These are phyloP conservation scores for Solanum chmielewskii DNA, from an alignment of 257 asterid species.

Conservation along the genomic window DNA sequence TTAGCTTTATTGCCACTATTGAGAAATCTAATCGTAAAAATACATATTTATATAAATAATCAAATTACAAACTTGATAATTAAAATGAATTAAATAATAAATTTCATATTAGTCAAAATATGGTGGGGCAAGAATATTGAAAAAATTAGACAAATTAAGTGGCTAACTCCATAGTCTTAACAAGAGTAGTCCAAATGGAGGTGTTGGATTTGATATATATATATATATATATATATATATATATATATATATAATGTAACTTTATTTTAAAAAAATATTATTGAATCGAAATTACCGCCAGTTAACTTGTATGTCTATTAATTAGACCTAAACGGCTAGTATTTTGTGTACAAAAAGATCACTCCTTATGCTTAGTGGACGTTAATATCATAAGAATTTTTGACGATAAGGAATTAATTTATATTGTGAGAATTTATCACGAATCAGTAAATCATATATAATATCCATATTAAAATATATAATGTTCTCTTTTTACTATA, in stretches of 20 bases:
- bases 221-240: too few species aligned
- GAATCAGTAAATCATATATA: neutral
- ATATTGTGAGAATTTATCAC: neutral
- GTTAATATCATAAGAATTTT: neutral
- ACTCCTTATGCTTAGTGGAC: neutral
- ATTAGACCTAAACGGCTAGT: neutral
- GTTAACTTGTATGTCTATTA: neutral
- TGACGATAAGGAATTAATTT: accelerated
- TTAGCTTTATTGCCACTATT: too few species aligned
- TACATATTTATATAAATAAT: too few species aligned
- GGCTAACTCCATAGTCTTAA: neutral
- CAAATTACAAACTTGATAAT: neutral
- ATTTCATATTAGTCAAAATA: neutral
- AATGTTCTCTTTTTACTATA: neutral
- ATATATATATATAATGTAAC: too few species aligned
- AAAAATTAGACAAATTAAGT: neutral
- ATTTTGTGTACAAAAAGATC: neutral
- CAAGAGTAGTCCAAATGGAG: neutral
- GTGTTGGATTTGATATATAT: neutral
- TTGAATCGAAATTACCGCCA: neutral
- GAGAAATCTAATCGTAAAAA: too few species aligned
- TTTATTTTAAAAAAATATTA: neutral
- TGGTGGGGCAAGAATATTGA: neutral
- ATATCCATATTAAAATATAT: neutral
- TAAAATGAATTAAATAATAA: neutral